These are phyloP conservation scores for Begonia fuchsioides DNA, from an alignment of 306 rosid genomes.

Conservation along the genomic window DNA sequence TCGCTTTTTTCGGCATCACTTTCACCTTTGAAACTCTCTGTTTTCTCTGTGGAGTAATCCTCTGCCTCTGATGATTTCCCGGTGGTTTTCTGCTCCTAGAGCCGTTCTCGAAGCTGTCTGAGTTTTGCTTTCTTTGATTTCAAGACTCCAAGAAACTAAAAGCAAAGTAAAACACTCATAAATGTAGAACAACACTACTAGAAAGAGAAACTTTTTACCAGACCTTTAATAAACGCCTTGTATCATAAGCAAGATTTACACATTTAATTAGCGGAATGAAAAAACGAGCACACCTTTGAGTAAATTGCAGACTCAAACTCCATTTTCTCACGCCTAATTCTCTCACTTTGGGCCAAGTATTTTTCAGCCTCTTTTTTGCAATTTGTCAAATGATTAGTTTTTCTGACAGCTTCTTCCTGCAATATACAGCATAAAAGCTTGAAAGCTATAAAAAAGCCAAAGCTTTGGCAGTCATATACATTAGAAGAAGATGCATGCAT, in stretches of 20 bases:
- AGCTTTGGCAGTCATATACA: no score
- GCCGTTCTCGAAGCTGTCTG: slow-evolving; percentile 58
- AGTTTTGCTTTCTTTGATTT: slow-evolving; percentile 76
- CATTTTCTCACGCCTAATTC: no score
- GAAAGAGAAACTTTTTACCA: not conserved
- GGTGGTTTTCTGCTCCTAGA: slow-evolving; percentile 20
- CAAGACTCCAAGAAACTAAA: slow-evolving; percentile 68
- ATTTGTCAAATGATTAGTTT: no score
- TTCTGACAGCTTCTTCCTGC: no score
- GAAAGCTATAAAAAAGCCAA: no score
- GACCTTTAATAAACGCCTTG: not conserved
- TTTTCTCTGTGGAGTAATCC: slow-evolving; percentile 57
- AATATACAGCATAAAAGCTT: no score
- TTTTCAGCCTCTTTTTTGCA: no score
- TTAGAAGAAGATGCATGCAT: no score
- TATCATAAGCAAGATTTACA: not conserved
- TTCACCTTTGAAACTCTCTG: slow-evolving; percentile 50
- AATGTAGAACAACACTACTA: slow-evolving; percentile 4
- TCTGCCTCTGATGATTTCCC: slow-evolving; percentile 41
- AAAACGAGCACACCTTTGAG: no score
- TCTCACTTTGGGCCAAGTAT: no score
- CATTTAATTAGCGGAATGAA: no score
- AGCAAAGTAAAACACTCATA: slow-evolving; percentile 13
- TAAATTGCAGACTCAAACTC: no score
- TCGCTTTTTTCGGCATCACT: slow-evolving; percentile 27